Evolutionary conservation across 2,329 filamentous ascomycete genomes (phyloP), one percentile per base, ranked within the genome.

Genomic region (Beauveria varroae): DNA sequence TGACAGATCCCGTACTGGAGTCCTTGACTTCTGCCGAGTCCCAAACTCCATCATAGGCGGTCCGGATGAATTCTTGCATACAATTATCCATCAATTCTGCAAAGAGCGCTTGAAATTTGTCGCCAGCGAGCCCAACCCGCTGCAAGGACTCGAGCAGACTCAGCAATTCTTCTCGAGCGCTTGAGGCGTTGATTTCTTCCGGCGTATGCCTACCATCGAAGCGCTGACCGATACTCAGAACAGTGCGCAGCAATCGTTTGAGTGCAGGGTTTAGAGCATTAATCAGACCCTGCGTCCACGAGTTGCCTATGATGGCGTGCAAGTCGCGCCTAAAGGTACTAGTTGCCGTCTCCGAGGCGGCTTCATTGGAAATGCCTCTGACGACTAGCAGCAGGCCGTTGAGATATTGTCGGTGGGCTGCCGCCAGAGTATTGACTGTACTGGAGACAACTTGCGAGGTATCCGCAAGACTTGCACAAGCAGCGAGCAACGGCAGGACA

Each of bases 81-180:
- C 87, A 78, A 41, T 75, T 75, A 68, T 91, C 81, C 79, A 91
- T 86, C 28, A 88, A 80, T 70, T 88, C 85, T 18, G 88, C 89
- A 67, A 91, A 87, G 41, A 89, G 77, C 34, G 88, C 81, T 68
- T 91, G 86, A 57, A 89, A 89, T 54, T 77, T 79, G 67, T 89
- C 86, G 28, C 87, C 87, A 1, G 86, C 86, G 20, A 92, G 75
- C 0, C 89, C 89, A 24, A 91, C 84, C 52, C 82, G 79, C 65
- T 81, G 76, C 18, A 92, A 74, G 9, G 83, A 81, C 54, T 82
- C 79, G 2, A 89, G 75, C 20, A 90, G 73, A 46, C 78, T 70
- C 34, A 84, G 72, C 52, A 90, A 73, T 55, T 83, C 79, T 37
- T 78, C 74, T 41, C 79, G 77, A 61, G 81, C 77, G 56, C 67